A percentile compares a stretch with the other conserved stretches of the same genome.
Conservation (phyloP, 805 yeast genomes). For the Ogataea henricii region DNA sequence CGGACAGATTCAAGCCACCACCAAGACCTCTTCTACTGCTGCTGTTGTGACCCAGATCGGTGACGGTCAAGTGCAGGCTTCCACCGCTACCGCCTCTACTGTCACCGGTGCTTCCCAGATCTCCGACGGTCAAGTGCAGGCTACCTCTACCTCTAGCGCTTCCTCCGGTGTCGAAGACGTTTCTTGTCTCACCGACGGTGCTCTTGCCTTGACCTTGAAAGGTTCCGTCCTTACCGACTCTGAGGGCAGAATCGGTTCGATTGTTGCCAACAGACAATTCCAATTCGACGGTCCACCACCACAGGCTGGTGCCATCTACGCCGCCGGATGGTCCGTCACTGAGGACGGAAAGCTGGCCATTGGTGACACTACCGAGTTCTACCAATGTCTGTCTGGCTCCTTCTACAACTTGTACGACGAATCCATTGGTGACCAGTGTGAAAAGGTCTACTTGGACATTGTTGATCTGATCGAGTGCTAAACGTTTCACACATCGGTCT, state of each 20-base stretch:
- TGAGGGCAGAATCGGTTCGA: conserved; percentile 56
- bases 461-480: conserved; percentile 50
- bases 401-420: conserved; percentile 60
- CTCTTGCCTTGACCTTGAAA: conserved; percentile 47
- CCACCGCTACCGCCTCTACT: conserved; percentile 40
- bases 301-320: conserved; percentile 57
- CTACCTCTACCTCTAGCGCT: conserved; percentile 29
- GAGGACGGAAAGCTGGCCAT: conserved; percentile 49
- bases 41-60: conserved; percentile 39
- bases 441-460: conserved; percentile 44
- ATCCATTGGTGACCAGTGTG: conserved; percentile 47
- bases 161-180: conserved; percentile 25
- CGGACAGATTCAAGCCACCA: conserved; percentile 48
- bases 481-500: conserved; percentile 3
- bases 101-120: conserved; percentile 40
- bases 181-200: conserved; percentile 38
- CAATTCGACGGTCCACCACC: conserved; percentile 70
- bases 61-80: conserved; percentile 41
- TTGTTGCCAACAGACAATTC: conserved; percentile 65
- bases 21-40: conserved; percentile 36
- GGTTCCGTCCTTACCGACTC: conserved; percentile 47
- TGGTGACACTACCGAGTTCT: conserved; percentile 50
- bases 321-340: conserved; percentile 53
- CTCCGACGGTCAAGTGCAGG: conserved; percentile 48
- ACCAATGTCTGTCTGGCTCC: conserved; percentile 57